Evolutionary conservation across 192 early-diverging fungal genomes (phyloP).

Genomic region (Coemansia reversa): DNA sequence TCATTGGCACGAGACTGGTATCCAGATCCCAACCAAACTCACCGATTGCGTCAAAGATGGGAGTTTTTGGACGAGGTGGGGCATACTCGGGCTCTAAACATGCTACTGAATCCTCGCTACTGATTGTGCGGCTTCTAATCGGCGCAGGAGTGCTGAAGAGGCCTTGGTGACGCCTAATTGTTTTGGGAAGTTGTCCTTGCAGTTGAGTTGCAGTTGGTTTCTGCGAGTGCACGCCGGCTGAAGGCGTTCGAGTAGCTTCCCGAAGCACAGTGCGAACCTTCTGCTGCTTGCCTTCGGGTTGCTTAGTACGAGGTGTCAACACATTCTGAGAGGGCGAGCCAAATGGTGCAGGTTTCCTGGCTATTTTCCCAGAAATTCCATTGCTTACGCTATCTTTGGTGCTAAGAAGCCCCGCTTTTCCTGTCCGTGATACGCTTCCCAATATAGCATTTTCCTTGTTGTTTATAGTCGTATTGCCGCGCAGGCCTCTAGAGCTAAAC

Average conservation of each 20-base stretch:
- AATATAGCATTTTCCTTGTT: slow-evolving; percentile 44
- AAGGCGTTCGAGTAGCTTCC: slow-evolving; percentile 30
- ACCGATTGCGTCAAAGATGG: slow-evolving; percentile 15
- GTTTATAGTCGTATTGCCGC: slow-evolving; percentile 12
- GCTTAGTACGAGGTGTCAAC: slow-evolving; percentile 29
- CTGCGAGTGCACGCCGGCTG: neutral
- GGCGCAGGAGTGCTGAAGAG: slow-evolving; percentile 20
- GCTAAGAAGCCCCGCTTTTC: slow-evolving; percentile 23
- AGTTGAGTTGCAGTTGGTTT: slow-evolving; percentile 1
- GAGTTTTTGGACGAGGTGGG: slow-evolving; percentile 10
- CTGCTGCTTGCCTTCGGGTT: slow-evolving; percentile 13
- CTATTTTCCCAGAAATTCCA: slow-evolving; percentile 3
- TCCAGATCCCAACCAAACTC: slow-evolving; percentile 44
- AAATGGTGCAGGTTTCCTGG: slow-evolving; percentile 7
- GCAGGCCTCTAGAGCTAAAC: slow-evolving; percentile 31
- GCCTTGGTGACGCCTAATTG: slow-evolving; percentile 24
- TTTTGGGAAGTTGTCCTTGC: slow-evolving; percentile 21
- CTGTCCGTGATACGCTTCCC: slow-evolving; percentile 22
- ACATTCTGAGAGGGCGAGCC: slow-evolving; percentile 23
- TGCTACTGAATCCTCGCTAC: neutral
- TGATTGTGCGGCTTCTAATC: neutral
- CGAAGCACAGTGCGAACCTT: slow-evolving; percentile 23
- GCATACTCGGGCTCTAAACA: slow-evolving; percentile 45
- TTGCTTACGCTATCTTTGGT: slow-evolving; percentile 11
- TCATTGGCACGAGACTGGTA: slow-evolving; percentile 26